These are phyloP conservation scores for Trametes gibbosa DNA, from an alignment of 768 basidiomycete species.

Conservation along the genomic window DNA sequence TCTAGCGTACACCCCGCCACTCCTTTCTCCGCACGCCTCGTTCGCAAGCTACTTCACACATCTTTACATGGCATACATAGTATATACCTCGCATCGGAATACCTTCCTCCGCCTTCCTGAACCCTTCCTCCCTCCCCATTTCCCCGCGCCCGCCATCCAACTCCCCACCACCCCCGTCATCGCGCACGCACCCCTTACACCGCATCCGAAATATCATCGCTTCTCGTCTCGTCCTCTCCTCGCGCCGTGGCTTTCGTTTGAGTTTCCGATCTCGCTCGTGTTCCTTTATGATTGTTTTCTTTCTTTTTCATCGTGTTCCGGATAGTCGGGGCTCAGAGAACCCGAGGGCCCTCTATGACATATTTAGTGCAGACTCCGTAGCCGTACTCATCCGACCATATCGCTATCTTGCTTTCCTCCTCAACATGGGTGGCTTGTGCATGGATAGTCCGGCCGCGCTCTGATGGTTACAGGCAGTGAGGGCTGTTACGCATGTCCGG, in stretches of 20 bases:
- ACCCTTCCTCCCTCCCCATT: neutral
- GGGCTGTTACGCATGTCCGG: too few species aligned
- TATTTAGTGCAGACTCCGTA: slow-evolving; percentile 11
- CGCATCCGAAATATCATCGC: slow-evolving; percentile 8
- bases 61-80: slow-evolving; percentile 11
- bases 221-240: neutral
- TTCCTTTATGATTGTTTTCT: neutral
- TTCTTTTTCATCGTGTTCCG: neutral
- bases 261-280: neutral
- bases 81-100: slow-evolving; percentile 20
- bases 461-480: too few species aligned
- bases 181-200: neutral
- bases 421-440: neutral
- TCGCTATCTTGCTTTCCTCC: slow-evolving; percentile 45
- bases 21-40: slow-evolving; percentile 6
- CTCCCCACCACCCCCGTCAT: neutral
- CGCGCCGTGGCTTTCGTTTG: neutral
- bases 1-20: slow-evolving; percentile 23
- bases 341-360: slow-evolving; percentile 2
- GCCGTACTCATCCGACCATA: neutral
- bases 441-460: too few species aligned
- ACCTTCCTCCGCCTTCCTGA: neutral
- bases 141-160: neutral
- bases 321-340: slow-evolving; percentile 4
- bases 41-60: slow-evolving; percentile 1